phyloP scores from a whole-genome alignment of 306 rosid genomes.

The Elaeagnus macrophylla region DNA sequence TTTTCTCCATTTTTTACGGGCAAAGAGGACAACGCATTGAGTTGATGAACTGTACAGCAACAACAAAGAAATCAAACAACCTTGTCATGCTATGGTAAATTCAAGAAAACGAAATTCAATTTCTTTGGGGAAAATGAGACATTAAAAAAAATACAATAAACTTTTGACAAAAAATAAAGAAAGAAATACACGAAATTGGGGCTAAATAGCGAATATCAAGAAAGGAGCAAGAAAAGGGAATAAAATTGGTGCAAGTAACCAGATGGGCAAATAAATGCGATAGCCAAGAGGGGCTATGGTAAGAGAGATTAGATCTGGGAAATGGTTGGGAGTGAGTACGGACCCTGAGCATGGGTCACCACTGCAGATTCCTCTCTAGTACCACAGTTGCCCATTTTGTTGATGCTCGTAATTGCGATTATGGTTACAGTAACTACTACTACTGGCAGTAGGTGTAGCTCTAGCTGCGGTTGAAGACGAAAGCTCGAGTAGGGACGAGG shows the following conservation, averaged over 20 bases:
- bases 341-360: constrained; percentile 91
- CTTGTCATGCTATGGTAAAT: neutral
- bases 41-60: constrained; percentile 64
- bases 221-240: neutral
- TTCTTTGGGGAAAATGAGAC: neutral
- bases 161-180: neutral
- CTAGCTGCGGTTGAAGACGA: constrained; percentile 5
- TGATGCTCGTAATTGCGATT: neutral
- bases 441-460: constrained; percentile 1
- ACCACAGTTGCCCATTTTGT: constrained; percentile 86
- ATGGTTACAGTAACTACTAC: neutral
- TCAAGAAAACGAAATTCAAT: neutral
- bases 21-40: constrained; percentile 35
- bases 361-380: constrained; percentile 96
- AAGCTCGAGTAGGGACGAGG: neutral
- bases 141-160: neutral
- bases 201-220: neutral
- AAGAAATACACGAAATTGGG: neutral
- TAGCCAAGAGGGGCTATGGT: neutral
- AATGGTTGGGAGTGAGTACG: neutral
- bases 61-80: neutral
- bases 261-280: neutral
- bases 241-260: neutral
- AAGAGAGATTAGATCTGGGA: constrained; percentile 45
- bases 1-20: constrained; percentile 27